These are phyloP conservation scores for Avena atlantica DNA, from an alignment of 176 grass and related monocot genomes.

Conservation along the genomic window DNA sequence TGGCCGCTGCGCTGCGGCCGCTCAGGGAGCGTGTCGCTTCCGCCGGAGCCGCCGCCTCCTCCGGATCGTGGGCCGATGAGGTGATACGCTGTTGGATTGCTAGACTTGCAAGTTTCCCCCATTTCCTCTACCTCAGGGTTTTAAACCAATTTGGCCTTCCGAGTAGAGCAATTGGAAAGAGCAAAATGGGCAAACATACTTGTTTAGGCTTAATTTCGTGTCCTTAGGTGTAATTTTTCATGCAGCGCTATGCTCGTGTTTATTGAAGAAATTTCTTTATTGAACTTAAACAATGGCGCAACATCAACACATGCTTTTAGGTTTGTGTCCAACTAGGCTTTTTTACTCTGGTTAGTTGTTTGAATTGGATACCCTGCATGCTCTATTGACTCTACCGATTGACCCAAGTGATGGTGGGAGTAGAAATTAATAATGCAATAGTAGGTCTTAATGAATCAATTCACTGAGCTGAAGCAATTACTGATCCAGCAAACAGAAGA, in stretches of 20 bases:
- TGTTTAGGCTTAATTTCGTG: conserved; percentile 26
- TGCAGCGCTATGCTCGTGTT: not conserved
- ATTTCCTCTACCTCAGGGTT: not conserved
- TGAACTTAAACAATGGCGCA: not conserved
- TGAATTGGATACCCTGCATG: not conserved
- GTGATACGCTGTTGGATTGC: conserved; percentile 40
- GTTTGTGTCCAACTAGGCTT: not conserved
- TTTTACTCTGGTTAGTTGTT: not conserved
- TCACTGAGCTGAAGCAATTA: not conserved
- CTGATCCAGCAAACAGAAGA: not conserved
- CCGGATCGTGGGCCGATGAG: conserved; percentile 81
- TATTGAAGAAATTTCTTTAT: not conserved
- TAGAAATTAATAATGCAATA: not conserved
- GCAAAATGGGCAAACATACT: not conserved
- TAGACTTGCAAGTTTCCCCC: not conserved
- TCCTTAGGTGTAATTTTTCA: not conserved
- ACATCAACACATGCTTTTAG: not conserved
- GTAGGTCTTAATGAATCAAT: not conserved
- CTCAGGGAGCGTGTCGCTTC: conserved; percentile 62
- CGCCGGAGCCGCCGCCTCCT: conserved; percentile 47
- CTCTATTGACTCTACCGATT: not conserved
- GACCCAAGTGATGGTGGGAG: not conserved
- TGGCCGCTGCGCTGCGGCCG: conserved; percentile 63
- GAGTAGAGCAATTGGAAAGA: not conserved
- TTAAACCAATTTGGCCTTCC: conserved; percentile 14